Conservation (phyloP, 352 stramenopile genomes). For the Globisporangium irregulare region DNA sequence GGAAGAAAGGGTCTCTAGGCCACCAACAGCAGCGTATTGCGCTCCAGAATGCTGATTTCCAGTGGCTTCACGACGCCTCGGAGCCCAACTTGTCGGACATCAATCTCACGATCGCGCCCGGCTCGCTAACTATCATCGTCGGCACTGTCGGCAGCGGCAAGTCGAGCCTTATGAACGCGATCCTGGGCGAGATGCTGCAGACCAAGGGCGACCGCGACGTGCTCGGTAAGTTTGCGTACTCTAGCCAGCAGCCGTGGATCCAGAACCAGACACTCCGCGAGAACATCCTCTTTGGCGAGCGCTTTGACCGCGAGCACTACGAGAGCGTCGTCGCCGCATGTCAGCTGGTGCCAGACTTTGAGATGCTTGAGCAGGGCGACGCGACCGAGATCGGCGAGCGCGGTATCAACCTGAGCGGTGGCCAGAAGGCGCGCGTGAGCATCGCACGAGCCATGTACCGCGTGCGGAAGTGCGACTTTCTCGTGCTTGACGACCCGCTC, state of each 20-base stretch:
- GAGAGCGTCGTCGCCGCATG: slow-evolving; percentile 66
- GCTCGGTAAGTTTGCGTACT: slow-evolving; percentile 35
- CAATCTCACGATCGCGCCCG: slow-evolving; percentile 51
- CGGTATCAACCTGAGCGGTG: slow-evolving; percentile 84
- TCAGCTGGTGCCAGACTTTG: slow-evolving; percentile 84
- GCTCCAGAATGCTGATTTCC: slow-evolving; percentile 31
- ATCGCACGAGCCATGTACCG: slow-evolving; percentile 63
- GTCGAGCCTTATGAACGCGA: slow-evolving; percentile 44
- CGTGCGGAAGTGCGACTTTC: slow-evolving; percentile 43
- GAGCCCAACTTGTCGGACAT: slow-evolving; percentile 34
- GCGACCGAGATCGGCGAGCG: slow-evolving; percentile 91
- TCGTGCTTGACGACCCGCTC: slow-evolving; percentile 66
- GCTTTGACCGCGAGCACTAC: slow-evolving; percentile 37
- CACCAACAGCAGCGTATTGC: slow-evolving; percentile 5
- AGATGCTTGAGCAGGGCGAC: slow-evolving; percentile 83
- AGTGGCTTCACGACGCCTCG: slow-evolving; percentile 24
- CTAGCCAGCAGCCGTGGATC: slow-evolving; percentile 46
- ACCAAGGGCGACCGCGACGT: slow-evolving; percentile 22
- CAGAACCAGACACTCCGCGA: slow-evolving; percentile 47
- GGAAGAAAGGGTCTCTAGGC: not conserved
- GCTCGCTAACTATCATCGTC: slow-evolving; percentile 40
- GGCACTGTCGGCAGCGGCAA: slow-evolving; percentile 51
- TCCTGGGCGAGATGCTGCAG: slow-evolving; percentile 50
- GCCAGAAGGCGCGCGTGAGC: slow-evolving; percentile 71
- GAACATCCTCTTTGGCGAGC: slow-evolving; percentile 55